Percentiles rank a stretch among this genome's conserved stretches.
Evolutionary conservation across 2,329 filamentous ascomycete genomes (phyloP).

Genomic region (Xylariaceae sp.): DNA sequence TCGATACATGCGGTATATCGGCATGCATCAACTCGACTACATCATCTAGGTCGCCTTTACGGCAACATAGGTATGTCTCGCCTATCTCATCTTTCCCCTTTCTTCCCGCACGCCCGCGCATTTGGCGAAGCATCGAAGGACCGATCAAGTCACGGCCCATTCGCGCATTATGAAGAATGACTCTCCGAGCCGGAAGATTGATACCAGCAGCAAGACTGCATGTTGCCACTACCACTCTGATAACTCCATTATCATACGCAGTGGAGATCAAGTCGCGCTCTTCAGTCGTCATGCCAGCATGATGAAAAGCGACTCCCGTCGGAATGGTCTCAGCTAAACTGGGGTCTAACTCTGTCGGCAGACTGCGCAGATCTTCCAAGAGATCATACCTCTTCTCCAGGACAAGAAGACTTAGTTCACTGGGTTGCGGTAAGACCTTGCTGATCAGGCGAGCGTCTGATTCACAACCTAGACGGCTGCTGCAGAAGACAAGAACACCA

Average conservation of each 20-base stretch:
- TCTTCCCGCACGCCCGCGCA: conserved; percentile 71
- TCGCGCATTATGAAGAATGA: conserved; percentile 68
- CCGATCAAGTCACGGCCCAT: conserved; percentile 75
- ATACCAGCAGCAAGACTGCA: conserved; percentile 80
- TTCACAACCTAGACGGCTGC: conserved; percentile 63
- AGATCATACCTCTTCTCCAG: conserved; percentile 58
- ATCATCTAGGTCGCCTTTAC: conserved; percentile 60
- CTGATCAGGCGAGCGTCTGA: conserved; percentile 63
- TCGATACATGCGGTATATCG: conserved; percentile 64
- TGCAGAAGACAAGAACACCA: conserved; percentile 68
- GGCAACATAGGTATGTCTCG: conserved; percentile 72
- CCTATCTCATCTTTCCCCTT: conserved; percentile 75
- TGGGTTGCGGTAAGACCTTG: conserved; percentile 53
- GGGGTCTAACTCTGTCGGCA: conserved; percentile 61
- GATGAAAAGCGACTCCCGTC: conserved; percentile 67
- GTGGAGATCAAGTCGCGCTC: conserved; percentile 67
- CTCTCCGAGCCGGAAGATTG: conserved; percentile 64
- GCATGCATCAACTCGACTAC: conserved; percentile 67
- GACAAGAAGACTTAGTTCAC: conserved; percentile 43
- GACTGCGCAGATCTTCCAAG: conserved; percentile 59
- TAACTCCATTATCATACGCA: conserved; percentile 62
- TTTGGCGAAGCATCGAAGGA: conserved; percentile 73
- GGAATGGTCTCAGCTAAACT: conserved; percentile 59
- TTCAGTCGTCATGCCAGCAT: conserved; percentile 67
- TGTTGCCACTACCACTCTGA: conserved; percentile 70